Evolutionary conservation across 768 basidiomycete genomes (phyloP), one percentile per base, ranked within the genome.

Genomic region (Termitomyces titanicus): DNA sequence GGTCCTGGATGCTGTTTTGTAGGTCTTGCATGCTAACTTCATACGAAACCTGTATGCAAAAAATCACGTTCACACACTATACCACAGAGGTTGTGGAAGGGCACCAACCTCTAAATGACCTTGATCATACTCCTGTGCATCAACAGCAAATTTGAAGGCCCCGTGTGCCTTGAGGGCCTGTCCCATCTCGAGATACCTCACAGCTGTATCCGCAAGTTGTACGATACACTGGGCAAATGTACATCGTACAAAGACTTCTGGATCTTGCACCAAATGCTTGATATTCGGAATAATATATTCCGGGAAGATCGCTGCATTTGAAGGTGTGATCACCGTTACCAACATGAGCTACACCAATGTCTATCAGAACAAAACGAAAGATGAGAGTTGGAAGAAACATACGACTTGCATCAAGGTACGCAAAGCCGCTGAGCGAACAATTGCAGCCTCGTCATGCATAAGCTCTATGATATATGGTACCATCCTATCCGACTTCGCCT

Each of bases 241-340:
- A 79, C 70, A 89, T 74, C 70, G 83, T 70, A 70, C 97, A n/a
- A 86, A 87, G 0, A 93, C 80, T 61, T 98, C 94, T 1, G 86
- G 76, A 65, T 98, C 97, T 47, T 84, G 80, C 0, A 89, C 82
- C 7, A 99, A 78, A 58, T 92, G 85, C 34, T 83, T 82, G 63
- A 93, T 82, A 64, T 97, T 92, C 1, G 94, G 95, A 27, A 98
- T 84, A 61, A 98, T 89, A 68, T 98, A 99, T 69, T 98, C 95
- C 0, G 94, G 91, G 64, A 98, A 89, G 24, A 98, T 90, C 8
- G 91, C 74, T 7, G 75, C 77, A 60, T 74, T 70, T 5, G 65
- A 66, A 31, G 65, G 65, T 17, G 65, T 64, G 13, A 66, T 64
- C 12, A 66, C 65, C 2, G 63, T 66, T 17, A 66, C 65, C 37